Conservation (phyloP, 2,329 filamentous ascomycete species). For the Paraphoma sp. region DNA sequence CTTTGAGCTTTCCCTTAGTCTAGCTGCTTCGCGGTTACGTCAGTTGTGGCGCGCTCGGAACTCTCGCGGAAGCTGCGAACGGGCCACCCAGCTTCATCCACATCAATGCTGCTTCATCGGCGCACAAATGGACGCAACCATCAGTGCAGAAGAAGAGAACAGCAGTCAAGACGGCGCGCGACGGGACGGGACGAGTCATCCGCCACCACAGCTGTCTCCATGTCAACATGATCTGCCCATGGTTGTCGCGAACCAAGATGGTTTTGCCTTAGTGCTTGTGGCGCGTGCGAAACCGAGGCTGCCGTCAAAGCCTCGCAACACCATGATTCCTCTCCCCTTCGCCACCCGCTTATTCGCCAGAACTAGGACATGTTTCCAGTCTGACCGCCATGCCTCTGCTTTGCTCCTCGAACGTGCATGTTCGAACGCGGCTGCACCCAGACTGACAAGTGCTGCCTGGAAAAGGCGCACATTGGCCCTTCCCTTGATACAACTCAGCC, state of each 20-base stretch:
- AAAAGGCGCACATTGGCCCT: neutral
- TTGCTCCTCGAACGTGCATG: neutral
- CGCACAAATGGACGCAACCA: neutral
- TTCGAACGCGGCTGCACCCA: conserved; percentile 1
- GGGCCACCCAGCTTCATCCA: neutral
- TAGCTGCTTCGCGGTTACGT: conserved; percentile 30
- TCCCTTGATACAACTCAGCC: neutral
- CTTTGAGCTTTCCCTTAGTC: conserved; percentile 20
- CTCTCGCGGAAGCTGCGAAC: too few species aligned
- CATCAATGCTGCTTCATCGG: neutral
- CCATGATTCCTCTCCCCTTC: neutral
- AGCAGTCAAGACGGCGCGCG: neutral
- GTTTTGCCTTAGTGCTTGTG: neutral
- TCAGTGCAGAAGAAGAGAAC: neutral
- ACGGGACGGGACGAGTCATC: too few species aligned
- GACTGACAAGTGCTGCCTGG: conserved; percentile 11
- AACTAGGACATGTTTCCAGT: conserved; percentile 22
- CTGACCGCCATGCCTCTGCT: conserved; percentile 21
- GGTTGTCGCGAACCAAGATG: neutral
- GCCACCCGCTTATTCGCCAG: conserved; percentile 33
- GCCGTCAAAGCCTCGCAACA: neutral
- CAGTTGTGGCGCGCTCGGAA: conserved; percentile 3
- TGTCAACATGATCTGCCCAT: neutral
- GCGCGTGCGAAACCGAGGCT: neutral
- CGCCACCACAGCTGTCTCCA: too few species aligned